Conservation (phyloP, 2,329 filamentous ascomycete genomes). For the Ophiosphaerella herpotricha region DNA sequence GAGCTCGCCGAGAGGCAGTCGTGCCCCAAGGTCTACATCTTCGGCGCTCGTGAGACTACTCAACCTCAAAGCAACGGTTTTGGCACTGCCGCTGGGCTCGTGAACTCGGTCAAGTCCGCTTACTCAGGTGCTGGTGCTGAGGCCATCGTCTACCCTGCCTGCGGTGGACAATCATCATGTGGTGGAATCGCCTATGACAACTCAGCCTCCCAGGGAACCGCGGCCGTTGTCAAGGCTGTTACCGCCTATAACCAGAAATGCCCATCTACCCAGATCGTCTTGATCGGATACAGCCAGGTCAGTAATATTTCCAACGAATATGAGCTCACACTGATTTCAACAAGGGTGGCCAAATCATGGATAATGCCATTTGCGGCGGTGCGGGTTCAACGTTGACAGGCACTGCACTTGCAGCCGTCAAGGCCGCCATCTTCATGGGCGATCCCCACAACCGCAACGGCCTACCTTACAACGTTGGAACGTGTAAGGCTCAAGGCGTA, state of each 20-base stretch:
- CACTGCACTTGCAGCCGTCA: slow-evolving; percentile 60
- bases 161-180: slow-evolving; percentile 63
- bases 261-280: slow-evolving; percentile 61
- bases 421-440: slow-evolving; percentile 69
- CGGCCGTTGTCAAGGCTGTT: slow-evolving; percentile 63
- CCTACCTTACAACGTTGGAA: slow-evolving; percentile 65
- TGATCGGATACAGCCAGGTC: slow-evolving; percentile 68
- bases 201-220: slow-evolving; percentile 62
- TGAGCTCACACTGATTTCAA: slow-evolving; percentile 6
- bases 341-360: slow-evolving; percentile 66
- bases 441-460: slow-evolving; percentile 63
- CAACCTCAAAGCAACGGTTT: slow-evolving; percentile 45
- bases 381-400: slow-evolving; percentile 53
- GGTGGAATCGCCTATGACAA: slow-evolving; percentile 64
- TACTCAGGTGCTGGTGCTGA: slow-evolving; percentile 48
- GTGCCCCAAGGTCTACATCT: slow-evolving; percentile 52
- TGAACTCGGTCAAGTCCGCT: slow-evolving; percentile 48
- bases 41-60: slow-evolving; percentile 52
- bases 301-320: slow-evolving; percentile 1
- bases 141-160: slow-evolving; percentile 59
- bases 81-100: slow-evolving; percentile 47
- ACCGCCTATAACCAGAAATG: slow-evolving; percentile 63
- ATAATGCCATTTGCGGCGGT: slow-evolving; percentile 65
- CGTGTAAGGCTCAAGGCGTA: slow-evolving; percentile 63
- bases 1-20: slow-evolving; percentile 42